phyloP scores from a whole-genome alignment of 1,284 basidiomycete genomes.

The Boletellus deceptivus region DNA sequence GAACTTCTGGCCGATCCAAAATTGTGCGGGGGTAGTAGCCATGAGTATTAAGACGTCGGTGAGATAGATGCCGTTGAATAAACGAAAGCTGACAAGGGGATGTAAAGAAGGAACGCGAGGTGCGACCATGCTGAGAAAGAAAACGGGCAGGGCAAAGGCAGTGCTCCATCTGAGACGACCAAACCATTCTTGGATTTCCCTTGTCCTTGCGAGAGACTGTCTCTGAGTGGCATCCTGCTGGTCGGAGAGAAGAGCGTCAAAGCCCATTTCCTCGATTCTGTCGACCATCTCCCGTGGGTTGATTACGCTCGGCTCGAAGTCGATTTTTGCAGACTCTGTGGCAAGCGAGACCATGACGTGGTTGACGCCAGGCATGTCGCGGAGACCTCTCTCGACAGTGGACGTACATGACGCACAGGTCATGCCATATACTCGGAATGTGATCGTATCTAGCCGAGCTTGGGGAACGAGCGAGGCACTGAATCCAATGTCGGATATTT shows the following conservation, averaged over 20 bases:
- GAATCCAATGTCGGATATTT: slow-evolving; percentile 92
- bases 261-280: slow-evolving; percentile 84
- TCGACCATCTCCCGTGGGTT: slow-evolving; percentile 86
- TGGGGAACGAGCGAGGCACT: slow-evolving; percentile 77
- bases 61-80: slow-evolving; percentile 73
- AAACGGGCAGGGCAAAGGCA: slow-evolving; percentile 88
- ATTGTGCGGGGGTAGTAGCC: slow-evolving; percentile 93
- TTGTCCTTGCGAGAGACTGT: slow-evolving; percentile 85
- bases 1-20: slow-evolving; percentile 88
- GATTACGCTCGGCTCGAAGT: slow-evolving; percentile 74
- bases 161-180: slow-evolving; percentile 76
- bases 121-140: slow-evolving; percentile 88
- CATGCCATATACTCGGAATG: slow-evolving; percentile 87
- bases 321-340: slow-evolving; percentile 72
- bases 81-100: slow-evolving; percentile 45
- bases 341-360: slow-evolving; percentile 71
- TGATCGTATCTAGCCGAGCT: slow-evolving; percentile 61
- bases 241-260: slow-evolving; percentile 86
- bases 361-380: slow-evolving; percentile 72
- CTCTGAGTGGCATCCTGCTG: slow-evolving; percentile 85
- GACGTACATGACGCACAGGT: slow-evolving; percentile 83
- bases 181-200: slow-evolving; percentile 91
- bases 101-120: slow-evolving; percentile 67
- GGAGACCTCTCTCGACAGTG: slow-evolving; percentile 73
- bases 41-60: slow-evolving; percentile 79